Percentiles rank a stretch among this genome's conserved stretches.
Conservation (phyloP, 768 basidiomycete genomes). For the Leccinum truebloodii region DNA sequence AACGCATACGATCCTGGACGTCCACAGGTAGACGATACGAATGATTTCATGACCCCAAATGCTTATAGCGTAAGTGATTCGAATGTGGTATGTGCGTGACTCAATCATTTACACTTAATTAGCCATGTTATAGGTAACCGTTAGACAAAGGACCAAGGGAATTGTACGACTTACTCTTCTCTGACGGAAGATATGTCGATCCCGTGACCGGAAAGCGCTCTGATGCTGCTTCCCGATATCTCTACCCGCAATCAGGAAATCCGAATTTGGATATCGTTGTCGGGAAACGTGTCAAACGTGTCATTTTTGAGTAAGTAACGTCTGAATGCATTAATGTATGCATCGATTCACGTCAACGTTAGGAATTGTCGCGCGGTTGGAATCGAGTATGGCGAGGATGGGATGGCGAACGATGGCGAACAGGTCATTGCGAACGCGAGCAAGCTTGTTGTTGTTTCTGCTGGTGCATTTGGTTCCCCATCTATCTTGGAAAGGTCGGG, state of each 20-base stretch:
- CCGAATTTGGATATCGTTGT: slow-evolving; percentile 33
- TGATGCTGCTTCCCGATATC: slow-evolving; percentile 33
- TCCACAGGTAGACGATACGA: slow-evolving; percentile 23
- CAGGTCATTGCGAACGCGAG: slow-evolving; percentile 27
- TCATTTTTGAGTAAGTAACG: background rate
- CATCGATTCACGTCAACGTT: background rate
- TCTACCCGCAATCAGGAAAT: slow-evolving; percentile 34
- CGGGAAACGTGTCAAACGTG: slow-evolving; percentile 16
- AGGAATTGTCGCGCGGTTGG: slow-evolving; percentile 38
- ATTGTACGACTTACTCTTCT: background rate
- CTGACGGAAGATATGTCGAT: slow-evolving; percentile 49
- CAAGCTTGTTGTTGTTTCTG: slow-evolving; percentile 47
- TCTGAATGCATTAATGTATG: background rate
- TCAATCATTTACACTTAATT: background rate
- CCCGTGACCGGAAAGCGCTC: slow-evolving; percentile 35
- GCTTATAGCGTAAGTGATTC: slow-evolving; percentile 27
- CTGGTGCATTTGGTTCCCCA: slow-evolving; percentile 56
- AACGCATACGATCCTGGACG: slow-evolving; percentile 50
- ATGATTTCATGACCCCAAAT: slow-evolving; percentile 35
- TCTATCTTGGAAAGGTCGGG: slow-evolving; percentile 63
- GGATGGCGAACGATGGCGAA: background rate
- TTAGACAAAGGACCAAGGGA: background rate
- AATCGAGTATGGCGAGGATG: slow-evolving; percentile 32
- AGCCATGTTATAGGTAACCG: slow-evolving; percentile 24
- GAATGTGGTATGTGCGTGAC: background rate